Base-by-base conservation (phyloP, 2,329 filamentous ascomycete genomes). In the Akanthomyces lecanii region DNA sequence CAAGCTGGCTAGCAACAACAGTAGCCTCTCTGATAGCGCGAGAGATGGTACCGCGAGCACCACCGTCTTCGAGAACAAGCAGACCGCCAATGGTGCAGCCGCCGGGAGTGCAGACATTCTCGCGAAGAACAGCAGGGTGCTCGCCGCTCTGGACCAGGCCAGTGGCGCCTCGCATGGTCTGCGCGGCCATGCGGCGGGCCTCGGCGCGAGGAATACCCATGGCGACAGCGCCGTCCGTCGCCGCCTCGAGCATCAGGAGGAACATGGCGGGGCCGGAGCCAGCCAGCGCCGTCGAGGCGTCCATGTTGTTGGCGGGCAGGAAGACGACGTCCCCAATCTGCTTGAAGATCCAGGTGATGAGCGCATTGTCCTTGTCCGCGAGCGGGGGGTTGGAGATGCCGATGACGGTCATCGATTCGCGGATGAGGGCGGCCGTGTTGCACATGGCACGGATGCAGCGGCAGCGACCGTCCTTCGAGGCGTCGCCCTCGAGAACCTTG, bases 351-450 rank as follows among this genome's bases (percentile, higher is more conserved):
- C 89, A 92, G 36, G 84, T 86, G 21, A 92, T 83, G 12, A 93
- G 81, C 64, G 71, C 75, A 52, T 83, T 78, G 36, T 81, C 81
- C 21, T 79, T 75, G 1, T 79, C 71, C 5, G 82, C 78, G 16
- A 91, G 78, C 3, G 86, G 81, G 10, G 87, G 85, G 10, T 78
- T 79, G 7, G 82, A 80, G 52, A 82, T 86, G 54, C 85, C 87
- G 67, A 96, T 89, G 61, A 95, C 86, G 4, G 89, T 94, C 90
- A 95, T 95, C 68, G 85, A 88, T 75, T 96, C 88, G 53, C 90
- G 79, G 63, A 96, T 89, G 55, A 90, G 82, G 30, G 88, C 87
- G 12, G 91, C 91, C 0, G 90, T 93, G 78, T 96, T 96, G 68
- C 91, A 91, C 85, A 96, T 92, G 61, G 89, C 91, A 38, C 91